phyloP scores from a whole-genome alignment of 805 yeast species.

The Candida sithepensis region DNA sequence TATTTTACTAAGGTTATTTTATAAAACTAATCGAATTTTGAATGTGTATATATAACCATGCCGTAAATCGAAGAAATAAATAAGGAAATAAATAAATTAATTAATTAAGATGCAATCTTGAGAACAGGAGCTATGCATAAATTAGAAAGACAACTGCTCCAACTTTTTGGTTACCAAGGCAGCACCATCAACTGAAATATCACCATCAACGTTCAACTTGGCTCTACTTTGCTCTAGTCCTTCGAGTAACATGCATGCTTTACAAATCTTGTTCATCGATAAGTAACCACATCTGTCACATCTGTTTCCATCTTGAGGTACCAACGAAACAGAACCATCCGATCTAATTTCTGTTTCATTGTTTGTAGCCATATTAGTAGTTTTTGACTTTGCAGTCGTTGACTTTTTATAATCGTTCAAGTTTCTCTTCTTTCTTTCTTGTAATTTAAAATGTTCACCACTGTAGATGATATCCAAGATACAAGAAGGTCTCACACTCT shows the following conservation, averaged over 20 bases:
- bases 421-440: conserved; percentile 48
- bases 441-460: conserved; percentile 79
- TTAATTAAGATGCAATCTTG: too few relatives aligned
- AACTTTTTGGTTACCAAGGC: conserved; percentile 58
- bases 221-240: conserved; percentile 80
- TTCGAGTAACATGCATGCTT: conserved; percentile 85
- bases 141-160: conserved; percentile 60
- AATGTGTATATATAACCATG: neutral
- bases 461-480: conserved; percentile 92
- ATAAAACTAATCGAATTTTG: neutral
- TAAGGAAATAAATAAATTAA: conserved; percentile 1
- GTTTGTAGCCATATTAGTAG: conserved; percentile 7
- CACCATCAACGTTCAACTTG: conserved; percentile 53
- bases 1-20: neutral
- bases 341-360: conserved; percentile 50
- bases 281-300: conserved; percentile 92
- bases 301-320: conserved; percentile 54
- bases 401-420: conserved; percentile 33
- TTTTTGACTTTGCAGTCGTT: conserved; percentile 29
- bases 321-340: conserved; percentile 59
- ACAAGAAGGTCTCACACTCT: conserved; percentile 86
- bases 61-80: neutral
- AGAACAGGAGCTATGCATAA: too few relatives aligned
- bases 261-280: conserved; percentile 84
- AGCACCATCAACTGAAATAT: conserved; percentile 52